Conservation (phyloP, 352 stramenopile genomes). For the Phytophthora pluvialis region DNA sequence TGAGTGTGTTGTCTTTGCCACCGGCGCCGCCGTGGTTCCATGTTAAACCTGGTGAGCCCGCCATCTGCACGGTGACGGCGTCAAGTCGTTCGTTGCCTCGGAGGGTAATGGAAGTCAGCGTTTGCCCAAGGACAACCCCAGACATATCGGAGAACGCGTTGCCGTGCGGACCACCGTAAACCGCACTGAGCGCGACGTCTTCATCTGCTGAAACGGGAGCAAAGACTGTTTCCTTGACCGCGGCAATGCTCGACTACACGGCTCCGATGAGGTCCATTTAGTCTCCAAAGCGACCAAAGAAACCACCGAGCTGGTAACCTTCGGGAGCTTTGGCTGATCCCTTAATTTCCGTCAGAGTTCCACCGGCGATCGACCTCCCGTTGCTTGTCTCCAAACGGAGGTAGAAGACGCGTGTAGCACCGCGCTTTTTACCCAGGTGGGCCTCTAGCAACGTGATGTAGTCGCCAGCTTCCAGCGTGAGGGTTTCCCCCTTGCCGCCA, state of each 20-base stretch:
- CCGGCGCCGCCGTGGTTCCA: conserved; percentile 46
- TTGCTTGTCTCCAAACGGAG: conserved; percentile 5
- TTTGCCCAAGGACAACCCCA: conserved; percentile 24
- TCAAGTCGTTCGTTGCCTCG: conserved; percentile 41
- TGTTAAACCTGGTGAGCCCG: conserved; percentile 22
- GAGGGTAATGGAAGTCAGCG: conserved; percentile 41
- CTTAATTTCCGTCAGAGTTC: not conserved
- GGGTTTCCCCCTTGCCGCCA: conserved; percentile 2
- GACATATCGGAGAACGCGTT: conserved; percentile 43
- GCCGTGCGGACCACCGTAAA: conserved; percentile 47
- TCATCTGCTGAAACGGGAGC: conserved; percentile 3
- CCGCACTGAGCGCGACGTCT: conserved; percentile 10
- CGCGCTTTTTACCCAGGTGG: conserved; percentile 2
- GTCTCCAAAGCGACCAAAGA: conserved; percentile 15
- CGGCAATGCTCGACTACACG: not conserved
- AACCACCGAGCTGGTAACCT: conserved; percentile 10
- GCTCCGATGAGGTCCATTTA: conserved; percentile 10
- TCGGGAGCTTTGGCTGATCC: conserved; percentile 1
- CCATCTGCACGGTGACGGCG: conserved; percentile 40
- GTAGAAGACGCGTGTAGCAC: conserved; percentile 6
- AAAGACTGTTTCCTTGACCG: not conserved
- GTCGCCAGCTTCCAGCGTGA: conserved; percentile 7
- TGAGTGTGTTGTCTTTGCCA: conserved; percentile 36
- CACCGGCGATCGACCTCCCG: not conserved
- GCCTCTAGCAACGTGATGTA: conserved; percentile 10